Conservation (phyloP, 1,284 basidiomycete species). For the Ustilago xerochloae region DNA sequence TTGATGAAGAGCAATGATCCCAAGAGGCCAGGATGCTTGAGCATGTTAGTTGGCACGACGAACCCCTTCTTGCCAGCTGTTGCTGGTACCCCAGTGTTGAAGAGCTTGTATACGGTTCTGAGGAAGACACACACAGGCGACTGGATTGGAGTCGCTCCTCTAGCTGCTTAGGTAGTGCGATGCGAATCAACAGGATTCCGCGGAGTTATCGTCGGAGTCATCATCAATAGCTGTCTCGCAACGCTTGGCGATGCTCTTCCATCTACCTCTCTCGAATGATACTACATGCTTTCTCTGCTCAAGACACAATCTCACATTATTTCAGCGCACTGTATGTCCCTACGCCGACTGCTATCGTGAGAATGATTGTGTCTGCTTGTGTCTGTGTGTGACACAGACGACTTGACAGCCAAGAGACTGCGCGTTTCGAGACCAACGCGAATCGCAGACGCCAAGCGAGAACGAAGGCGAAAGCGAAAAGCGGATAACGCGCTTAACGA, state of each 20-base stretch:
- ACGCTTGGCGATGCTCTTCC: no score
- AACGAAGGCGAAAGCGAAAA: no score
- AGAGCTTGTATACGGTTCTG: slow-evolving; percentile 37
- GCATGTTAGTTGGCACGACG: slow-evolving; percentile 31
- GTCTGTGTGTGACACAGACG: no score
- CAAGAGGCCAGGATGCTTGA: slow-evolving; percentile 33
- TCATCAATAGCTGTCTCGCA: neutral
- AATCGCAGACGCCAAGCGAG: no score
- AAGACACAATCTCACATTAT: neutral
- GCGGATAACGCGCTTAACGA: neutral
- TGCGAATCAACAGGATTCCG: neutral
- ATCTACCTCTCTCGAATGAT: neutral
- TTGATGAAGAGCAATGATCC: slow-evolving; percentile 46
- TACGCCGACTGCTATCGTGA: neutral
- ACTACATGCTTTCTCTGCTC: neutral
- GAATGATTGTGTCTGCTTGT: neutral
- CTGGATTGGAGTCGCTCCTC: slow-evolving; percentile 34
- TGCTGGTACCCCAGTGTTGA: slow-evolving; percentile 34
- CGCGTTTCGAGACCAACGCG: slow-evolving; percentile 2
- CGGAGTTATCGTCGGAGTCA: neutral
- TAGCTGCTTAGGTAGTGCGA: slow-evolving; percentile 3
- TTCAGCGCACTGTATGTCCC: neutral
- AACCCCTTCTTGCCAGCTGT: slow-evolving; percentile 32
- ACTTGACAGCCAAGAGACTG: neutral
- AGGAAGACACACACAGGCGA: slow-evolving; percentile 11